phyloP scores from a whole-genome alignment of 768 basidiomycete species.

The Russula sp. region DNA sequence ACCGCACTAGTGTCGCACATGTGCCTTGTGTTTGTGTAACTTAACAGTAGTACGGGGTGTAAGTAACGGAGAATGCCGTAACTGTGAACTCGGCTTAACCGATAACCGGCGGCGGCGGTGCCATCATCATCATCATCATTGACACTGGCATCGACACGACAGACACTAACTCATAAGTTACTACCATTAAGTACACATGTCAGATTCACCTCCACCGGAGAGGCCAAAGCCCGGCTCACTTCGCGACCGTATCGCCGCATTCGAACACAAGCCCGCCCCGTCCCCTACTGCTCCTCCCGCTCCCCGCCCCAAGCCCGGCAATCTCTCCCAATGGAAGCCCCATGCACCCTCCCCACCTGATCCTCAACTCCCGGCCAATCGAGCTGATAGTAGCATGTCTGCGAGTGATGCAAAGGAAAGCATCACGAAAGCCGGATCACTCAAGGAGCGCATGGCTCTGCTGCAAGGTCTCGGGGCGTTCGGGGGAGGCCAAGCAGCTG shows the following conservation, averaged over 20 bases:
- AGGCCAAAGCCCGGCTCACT: conserved; percentile 71
- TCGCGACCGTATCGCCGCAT: conserved; percentile 84
- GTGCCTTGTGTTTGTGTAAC: too few species aligned
- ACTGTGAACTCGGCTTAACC: too few species aligned
- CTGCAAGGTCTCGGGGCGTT: conserved; percentile 81
- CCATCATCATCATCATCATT: too few species aligned
- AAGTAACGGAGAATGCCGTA: too few species aligned
- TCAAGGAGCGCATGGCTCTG: conserved; percentile 95
- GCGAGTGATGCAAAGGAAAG: conserved; percentile 85
- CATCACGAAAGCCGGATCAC: conserved; percentile 70
- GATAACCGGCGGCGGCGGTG: too few species aligned
- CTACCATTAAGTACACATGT: conserved; percentile 37
- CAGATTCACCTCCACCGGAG: conserved; percentile 51
- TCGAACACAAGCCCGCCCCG: conserved; percentile 59
- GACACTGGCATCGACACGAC: too few species aligned
- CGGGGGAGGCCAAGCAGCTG: conserved; percentile 43
- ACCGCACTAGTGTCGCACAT: too few species aligned
- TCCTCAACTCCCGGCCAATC: conserved; percentile 30
- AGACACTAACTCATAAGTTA: too few species aligned
- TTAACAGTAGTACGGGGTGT: too few species aligned
- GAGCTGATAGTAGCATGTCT: conserved; percentile 49
- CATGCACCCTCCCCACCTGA: conserved; percentile 43
- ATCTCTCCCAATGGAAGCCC: conserved; percentile 64
- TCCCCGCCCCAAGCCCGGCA: conserved; percentile 59
- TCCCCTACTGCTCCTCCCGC: conserved; percentile 34